Base-by-base conservation (phyloP, 2,329 filamentous ascomycete species). In the Penicillium frequentans region DNA sequence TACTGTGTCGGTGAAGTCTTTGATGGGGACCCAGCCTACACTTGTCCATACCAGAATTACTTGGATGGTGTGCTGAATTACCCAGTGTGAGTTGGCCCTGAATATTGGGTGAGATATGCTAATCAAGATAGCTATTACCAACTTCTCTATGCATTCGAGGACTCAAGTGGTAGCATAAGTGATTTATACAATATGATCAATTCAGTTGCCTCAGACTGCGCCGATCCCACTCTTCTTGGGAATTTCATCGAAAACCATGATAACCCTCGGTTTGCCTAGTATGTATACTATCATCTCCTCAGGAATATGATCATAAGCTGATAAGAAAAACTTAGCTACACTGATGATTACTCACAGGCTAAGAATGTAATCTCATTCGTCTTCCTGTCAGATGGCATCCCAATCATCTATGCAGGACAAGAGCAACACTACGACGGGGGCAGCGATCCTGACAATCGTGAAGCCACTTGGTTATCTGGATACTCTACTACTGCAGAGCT, bases 391-490 rank as follows among this genome's bases (percentile, higher is more conserved):
- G 73, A 87, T 52, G 86, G 86, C 3, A 85, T 89, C 52, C 86
- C 86, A 2, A 85, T 88, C 49, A 66, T 89, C 51, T 90, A 89
- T 71, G 81, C 87, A 55, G 87, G 86, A n/a, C 84, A 86, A 56
- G 87, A 89, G 69, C 86, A 89, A 67, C 84, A 82, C 55, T 87
- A 82, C 65, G 69, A 73, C 2, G 82, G 82, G 23, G 81, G 78
- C n/a, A 76, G 70, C 37, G 73, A 72, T 53, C 84, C 84, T 5
- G 75, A 76, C 0, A 79, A 77, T 45, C 82, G 84, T n/a, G 84
- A 86, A 66, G 82, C 84, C 8, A 75, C 83, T 43, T 87, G 85
- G 85, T 70, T 79, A 11, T 82, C 80, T 11, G 73, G 72, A 7
- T 87, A 81, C 69, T 65, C 76, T 58, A 81, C 75, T 1, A 61